A percentile compares a stretch with the other conserved stretches of the same genome.
Conservation (phyloP, 2,329 filamentous ascomycete genomes). For the Pseudogymnoascus sp. region DNA sequence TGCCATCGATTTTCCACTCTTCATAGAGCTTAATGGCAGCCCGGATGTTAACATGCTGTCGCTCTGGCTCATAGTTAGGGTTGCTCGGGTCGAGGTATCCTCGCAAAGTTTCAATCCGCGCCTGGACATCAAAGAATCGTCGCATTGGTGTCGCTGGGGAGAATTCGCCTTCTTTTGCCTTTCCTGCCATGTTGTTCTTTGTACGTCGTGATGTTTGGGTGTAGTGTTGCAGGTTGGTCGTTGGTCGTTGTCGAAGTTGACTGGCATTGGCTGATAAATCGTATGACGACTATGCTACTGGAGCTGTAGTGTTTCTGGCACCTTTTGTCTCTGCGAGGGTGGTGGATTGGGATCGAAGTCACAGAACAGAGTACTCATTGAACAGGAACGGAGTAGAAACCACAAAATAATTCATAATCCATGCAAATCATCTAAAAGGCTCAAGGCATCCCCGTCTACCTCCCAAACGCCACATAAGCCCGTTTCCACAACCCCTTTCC, state of each 20-base stretch:
- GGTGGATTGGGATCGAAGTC: neutral
- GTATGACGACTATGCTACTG: too few species aligned
- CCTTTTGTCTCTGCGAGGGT: neutral
- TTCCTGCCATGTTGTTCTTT: neutral
- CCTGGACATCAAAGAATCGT: neutral
- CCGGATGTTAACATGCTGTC: neutral
- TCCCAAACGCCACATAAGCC: conserved; percentile 1
- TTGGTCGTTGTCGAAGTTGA: neutral
- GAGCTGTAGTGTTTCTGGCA: too few species aligned
- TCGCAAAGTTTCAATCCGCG: neutral
- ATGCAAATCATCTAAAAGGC: neutral
- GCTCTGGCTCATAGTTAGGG: neutral
- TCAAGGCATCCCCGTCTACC: conserved; percentile 2
- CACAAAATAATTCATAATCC: neutral
- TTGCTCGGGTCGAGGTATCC: neutral
- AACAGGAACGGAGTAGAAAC: neutral
- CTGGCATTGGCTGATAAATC: neutral
- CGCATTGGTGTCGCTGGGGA: neutral
- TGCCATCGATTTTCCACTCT: neutral
- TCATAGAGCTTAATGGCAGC: neutral
- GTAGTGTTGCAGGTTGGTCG: too few species aligned
- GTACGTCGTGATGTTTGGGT: neutral
- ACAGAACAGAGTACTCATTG: neutral
- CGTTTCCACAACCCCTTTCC: neutral
- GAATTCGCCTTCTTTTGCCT: neutral